A percentile compares a stretch with the other conserved stretches of the same genome.
phyloP scores from a whole-genome alignment of 2,329 filamentous ascomycete species.

The Neurospora sp. region DNA sequence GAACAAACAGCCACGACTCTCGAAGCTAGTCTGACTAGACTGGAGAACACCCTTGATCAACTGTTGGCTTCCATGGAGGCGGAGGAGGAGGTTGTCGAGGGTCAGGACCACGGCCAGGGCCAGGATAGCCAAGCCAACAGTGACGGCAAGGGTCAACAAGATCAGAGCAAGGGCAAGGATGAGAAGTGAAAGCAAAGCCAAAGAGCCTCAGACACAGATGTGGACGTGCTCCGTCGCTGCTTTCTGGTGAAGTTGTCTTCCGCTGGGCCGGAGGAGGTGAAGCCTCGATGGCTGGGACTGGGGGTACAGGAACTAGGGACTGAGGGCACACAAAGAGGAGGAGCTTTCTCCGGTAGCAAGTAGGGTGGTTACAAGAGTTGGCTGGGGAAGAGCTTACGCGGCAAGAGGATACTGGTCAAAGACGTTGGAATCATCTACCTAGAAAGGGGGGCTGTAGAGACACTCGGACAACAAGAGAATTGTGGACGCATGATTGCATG shows the following conservation, averaged over 20 bases:
- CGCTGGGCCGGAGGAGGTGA: background rate
- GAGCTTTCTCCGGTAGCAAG: background rate
- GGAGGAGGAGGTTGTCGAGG: background rate
- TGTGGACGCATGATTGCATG: background rate
- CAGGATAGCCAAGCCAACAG: background rate
- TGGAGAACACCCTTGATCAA: conserved; percentile 46
- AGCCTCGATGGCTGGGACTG: background rate
- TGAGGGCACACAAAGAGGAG: background rate
- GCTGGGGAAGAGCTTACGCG: background rate
- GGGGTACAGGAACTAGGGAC: too few species aligned
- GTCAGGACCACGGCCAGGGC: background rate
- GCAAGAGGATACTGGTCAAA: background rate
- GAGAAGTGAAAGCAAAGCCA: background rate
- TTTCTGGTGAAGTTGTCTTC: background rate
- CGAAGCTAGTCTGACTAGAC: conserved; percentile 39
- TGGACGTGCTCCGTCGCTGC: background rate
- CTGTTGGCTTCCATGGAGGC: conserved; percentile 32
- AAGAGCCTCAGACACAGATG: background rate
- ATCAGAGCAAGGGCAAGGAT: background rate
- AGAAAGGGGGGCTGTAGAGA: background rate
- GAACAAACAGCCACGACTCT: conserved; percentile 44
- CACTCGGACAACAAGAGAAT: background rate
- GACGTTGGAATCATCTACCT: background rate
- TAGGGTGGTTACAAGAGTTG: background rate
- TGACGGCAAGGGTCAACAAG: background rate